phyloP scores from a whole-genome alignment of 1,139 yeast genomes.

The Saccharomyces pastorianus region DNA sequence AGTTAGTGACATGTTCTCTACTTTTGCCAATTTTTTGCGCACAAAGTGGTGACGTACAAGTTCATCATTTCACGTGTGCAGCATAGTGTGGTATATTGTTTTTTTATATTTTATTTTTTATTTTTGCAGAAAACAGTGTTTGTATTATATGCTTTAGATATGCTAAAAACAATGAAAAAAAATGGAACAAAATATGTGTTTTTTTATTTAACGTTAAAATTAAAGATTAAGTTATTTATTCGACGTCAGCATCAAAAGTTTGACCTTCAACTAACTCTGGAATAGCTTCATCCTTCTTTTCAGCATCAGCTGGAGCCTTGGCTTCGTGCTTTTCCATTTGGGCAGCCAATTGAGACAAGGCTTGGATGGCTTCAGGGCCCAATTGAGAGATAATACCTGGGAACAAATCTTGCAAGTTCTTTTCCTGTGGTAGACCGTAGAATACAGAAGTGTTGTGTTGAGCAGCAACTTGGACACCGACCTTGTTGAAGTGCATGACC shows the following conservation, averaged over 20 bases:
- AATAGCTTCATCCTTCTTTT: conserved; percentile 51
- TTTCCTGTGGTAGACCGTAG: conserved; percentile 93
- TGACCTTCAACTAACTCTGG: conserved; percentile 96
- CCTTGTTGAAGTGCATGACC: conserved; percentile 92
- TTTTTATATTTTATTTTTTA: background rate
- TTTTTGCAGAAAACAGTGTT: background rate
- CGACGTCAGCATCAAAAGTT: conserved; percentile 79
- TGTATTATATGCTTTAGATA: background rate
- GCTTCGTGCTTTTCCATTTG: conserved; percentile 62
- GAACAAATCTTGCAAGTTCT: conserved; percentile 84
- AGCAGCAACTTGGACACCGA: conserved; percentile 89
- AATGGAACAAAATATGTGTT: background rate
- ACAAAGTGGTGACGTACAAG: background rate
- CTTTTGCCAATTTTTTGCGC: background rate
- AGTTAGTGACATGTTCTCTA: background rate
- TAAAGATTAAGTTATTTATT: conserved; percentile 34
- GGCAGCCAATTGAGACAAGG: conserved; percentile 84
- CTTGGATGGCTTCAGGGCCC: conserved; percentile 91
- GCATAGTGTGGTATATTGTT: background rate
- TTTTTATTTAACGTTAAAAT: background rate
- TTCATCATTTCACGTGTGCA: background rate
- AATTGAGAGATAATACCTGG: conserved; percentile 94
- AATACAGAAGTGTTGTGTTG: conserved; percentile 89
- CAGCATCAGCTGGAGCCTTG: conserved; percentile 29
- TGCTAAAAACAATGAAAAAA: background rate